phyloP scores from a whole-genome alignment of 306 rosid species.

The Psophocarpus tetragonolobus region DNA sequence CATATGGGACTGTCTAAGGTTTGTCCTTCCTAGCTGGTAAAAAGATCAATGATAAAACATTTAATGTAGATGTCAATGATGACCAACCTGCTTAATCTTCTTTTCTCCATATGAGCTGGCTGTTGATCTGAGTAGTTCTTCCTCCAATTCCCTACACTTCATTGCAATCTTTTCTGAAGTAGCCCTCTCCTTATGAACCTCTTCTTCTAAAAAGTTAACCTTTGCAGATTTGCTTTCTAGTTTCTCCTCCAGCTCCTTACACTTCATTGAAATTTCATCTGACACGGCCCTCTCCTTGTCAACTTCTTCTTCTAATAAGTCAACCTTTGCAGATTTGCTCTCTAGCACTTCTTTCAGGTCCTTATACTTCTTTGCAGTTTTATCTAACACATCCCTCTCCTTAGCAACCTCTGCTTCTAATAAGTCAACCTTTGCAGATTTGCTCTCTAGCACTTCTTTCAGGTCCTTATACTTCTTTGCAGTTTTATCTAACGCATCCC shows the following conservation, averaged over 20 bases:
- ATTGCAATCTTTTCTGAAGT: constrained; percentile 29
- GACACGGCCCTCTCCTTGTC: constrained; percentile 60
- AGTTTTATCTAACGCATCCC: constrained; percentile 50
- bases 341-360: constrained; percentile 55
- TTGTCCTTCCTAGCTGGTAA: not conserved
- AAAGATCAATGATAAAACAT: constrained; percentile 16
- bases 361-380: constrained; percentile 49
- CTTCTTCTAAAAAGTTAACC: constrained; percentile 51
- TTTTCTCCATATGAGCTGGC: constrained; percentile 49
- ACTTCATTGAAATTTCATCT: constrained; percentile 49
- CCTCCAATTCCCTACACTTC: constrained; percentile 42
- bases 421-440: constrained; percentile 50
- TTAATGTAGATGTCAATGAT: constrained; percentile 23
- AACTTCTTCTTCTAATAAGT: constrained; percentile 57
- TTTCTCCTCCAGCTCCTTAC: constrained; percentile 56
- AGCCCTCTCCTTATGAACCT: constrained; percentile 54
- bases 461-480: constrained; percentile 51
- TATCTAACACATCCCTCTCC: constrained; percentile 53
- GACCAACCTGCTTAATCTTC: constrained; percentile 82
- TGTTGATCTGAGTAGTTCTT: constrained; percentile 49
- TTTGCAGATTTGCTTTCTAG: constrained; percentile 51
- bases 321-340: constrained; percentile 56
- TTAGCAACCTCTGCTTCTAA: constrained; percentile 57
- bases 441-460: constrained; percentile 60
- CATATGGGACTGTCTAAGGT: not conserved